These are phyloP conservation scores for barley (Hordeum vulgare) DNA, from an alignment of 176 grass and related monocot genomes.

Conservation along the genomic window MorexV3_pseudomolecules_assembly NC_058518.1:491374881-491375380, in stretches of 20 bases:
- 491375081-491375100: background rate
- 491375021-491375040: background rate
- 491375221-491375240: constrained; percentile 18
- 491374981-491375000: no score
- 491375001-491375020: no score
- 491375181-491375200: background rate
- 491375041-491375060: background rate
- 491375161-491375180: background rate
- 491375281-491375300: background rate
- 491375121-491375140: background rate
- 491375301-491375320: background rate
- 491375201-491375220: background rate
- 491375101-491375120: background rate
- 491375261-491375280: background rate
- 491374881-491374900: no score
- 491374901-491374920: no score
- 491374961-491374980: no score
- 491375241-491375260: background rate
- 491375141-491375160: constrained; percentile 24
- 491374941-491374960: no score
- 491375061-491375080: background rate
- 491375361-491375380: constrained; percentile 8
- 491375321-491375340: background rate
- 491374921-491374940: no score
- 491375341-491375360: background rate